phyloP scores from a whole-genome alignment of 176 grass and related monocot genomes.

The Juncus effusus region DNA sequence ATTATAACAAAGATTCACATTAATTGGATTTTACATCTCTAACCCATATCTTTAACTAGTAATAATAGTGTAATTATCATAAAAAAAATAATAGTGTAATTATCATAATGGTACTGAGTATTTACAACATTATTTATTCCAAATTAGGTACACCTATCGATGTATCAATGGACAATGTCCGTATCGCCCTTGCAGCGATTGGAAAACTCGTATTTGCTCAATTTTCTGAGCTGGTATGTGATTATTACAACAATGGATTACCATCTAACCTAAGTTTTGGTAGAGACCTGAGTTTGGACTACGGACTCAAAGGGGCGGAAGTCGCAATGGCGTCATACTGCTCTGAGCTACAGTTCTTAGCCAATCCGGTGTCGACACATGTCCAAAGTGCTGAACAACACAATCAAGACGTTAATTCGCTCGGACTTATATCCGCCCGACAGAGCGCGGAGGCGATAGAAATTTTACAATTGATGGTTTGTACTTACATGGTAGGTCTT shows the following conservation, averaged over 20 bases:
- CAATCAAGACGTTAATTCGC: constrained; percentile 88
- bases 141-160: constrained; percentile 46
- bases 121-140: no score
- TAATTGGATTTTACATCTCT: no score
- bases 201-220: constrained; percentile 90
- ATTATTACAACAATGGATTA: constrained; percentile 90
- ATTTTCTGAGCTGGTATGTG: constrained; percentile 87
- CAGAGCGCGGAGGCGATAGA: constrained; percentile 80
- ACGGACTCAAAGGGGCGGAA: constrained; percentile 83
- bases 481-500: constrained; percentile 54
- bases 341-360: constrained; percentile 85
- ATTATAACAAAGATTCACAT: no score
- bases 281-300: constrained; percentile 79
- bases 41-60: no score
- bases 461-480: constrained; percentile 71
- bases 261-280: constrained; percentile 69
- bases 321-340: constrained; percentile 93
- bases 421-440: constrained; percentile 68
- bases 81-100: no score
- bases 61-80: no score
- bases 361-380: constrained; percentile 78
- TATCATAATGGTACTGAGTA: no score
- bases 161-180: constrained; percentile 87
- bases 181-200: constrained; percentile 63
- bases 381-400: constrained; percentile 98